phyloP scores from a whole-genome alignment of 345 rosid species.

The Gossypium raimondii region DNA sequence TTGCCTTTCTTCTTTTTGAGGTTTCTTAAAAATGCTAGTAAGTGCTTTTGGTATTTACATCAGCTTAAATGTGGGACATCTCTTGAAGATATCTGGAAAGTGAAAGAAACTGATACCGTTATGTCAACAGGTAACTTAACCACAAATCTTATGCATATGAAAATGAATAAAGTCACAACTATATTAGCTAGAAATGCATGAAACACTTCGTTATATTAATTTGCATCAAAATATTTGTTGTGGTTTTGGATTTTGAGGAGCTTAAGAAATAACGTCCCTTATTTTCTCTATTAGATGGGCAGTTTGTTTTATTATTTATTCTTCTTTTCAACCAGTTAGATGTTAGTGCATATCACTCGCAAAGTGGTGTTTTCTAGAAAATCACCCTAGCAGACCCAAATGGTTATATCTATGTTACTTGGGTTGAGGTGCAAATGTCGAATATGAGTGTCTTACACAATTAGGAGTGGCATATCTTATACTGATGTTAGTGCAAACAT shows the following conservation, averaged over 20 bases:
- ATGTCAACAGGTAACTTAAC: conserved; percentile 39
- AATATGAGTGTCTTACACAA: not conserved
- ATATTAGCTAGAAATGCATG: conserved; percentile 8
- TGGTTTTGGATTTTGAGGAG: not conserved
- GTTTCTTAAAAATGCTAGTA: conserved; percentile 12
- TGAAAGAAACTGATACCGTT: conserved; percentile 29
- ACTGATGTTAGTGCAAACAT: not conserved
- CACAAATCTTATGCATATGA: conserved; percentile 9
- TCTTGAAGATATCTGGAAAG: conserved; percentile 61
- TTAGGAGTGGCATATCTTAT: not conserved
- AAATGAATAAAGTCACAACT: not conserved
- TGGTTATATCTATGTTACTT: not conserved
- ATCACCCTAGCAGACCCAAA: not conserved
- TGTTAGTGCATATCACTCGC: not conserved
- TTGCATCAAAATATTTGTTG: conserved; percentile 9
- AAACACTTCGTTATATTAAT: not conserved
- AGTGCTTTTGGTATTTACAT: conserved; percentile 26
- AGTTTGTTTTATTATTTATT: not conserved
- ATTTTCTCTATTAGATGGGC: not conserved
- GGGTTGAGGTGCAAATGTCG: not conserved
- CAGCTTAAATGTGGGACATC: conserved; percentile 63
- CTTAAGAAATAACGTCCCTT: not conserved
- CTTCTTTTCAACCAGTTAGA: not conserved
- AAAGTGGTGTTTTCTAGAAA: not conserved
- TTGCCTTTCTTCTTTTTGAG: not conserved